phyloP scores from a whole-genome alignment of 345 rosid genomes.

The Alliaria petiolata region DNA sequence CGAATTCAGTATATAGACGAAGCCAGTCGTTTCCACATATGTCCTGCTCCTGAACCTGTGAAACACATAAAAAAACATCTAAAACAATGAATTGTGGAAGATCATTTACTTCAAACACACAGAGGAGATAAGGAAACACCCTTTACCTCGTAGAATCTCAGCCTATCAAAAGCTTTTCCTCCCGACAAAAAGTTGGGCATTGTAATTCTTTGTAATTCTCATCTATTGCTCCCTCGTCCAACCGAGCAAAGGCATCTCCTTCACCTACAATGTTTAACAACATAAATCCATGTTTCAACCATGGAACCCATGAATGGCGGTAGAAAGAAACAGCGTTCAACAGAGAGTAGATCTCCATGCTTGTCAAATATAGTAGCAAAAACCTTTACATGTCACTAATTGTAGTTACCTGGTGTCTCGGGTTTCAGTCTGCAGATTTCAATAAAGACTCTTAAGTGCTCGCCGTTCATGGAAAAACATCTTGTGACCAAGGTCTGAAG shows the following conservation, averaged over 20 bases:
- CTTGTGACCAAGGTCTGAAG: not conserved
- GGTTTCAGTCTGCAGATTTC: not conserved
- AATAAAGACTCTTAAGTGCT: not conserved
- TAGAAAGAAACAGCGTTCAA: no score
- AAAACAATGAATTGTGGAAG: no score
- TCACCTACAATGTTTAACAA: not conserved
- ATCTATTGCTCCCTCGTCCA: not conserved
- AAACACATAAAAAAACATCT: no score
- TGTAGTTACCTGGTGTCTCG: not conserved
- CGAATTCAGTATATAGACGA: no score
- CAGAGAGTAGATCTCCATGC: no score
- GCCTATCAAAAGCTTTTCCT: not conserved
- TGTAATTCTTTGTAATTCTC: not conserved
- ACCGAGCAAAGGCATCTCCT: not conserved
- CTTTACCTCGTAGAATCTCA: constrained; percentile 10
- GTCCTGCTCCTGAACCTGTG: no score
- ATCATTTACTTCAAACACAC: no score
- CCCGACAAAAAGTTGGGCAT: not conserved
- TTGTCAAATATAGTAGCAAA: no score
- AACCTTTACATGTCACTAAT: no score
- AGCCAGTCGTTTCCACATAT: no score
- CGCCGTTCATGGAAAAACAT: not conserved
- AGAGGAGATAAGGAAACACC: not conserved
- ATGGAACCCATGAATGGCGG: no score
- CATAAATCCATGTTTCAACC: not conserved